Evolutionary conservation across 352 stramenopile species (phyloP).

Genomic region (Phytopythium vexans): DNA sequence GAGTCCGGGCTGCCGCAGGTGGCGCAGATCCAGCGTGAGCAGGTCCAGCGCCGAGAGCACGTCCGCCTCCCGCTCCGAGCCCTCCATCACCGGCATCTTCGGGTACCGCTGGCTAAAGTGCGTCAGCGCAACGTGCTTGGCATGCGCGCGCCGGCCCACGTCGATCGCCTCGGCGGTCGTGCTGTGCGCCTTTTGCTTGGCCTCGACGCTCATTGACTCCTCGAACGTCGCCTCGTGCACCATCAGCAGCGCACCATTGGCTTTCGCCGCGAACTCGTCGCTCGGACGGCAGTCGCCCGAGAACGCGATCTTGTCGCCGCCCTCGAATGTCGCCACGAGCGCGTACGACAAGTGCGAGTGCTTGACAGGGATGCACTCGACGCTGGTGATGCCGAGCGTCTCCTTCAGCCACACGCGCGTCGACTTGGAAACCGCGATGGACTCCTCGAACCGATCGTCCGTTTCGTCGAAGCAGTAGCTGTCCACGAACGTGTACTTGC

Average conservation of each 20-base stretch:
- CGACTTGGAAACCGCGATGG: constrained; percentile 25
- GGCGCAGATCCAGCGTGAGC: constrained; percentile 64
- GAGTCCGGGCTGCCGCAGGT: constrained; percentile 53
- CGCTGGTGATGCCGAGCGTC: constrained; percentile 35
- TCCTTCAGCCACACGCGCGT: constrained; percentile 36
- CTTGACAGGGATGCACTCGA: constrained; percentile 78
- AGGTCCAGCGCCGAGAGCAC: constrained; percentile 76
- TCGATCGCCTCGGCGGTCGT: constrained; percentile 92
- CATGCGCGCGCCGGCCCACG: constrained; percentile 72
- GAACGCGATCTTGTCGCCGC: constrained; percentile 88
- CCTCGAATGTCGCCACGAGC: constrained; percentile 70
- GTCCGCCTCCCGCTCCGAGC: constrained; percentile 21
- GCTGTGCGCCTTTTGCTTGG: constrained; percentile 93
- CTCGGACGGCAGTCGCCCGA: constrained; percentile 95
- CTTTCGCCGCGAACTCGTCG: constrained; percentile 46
- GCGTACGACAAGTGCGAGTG: constrained; percentile 92
- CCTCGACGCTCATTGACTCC: constrained; percentile 90
- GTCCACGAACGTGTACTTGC: constrained; percentile 88
- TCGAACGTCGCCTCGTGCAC: constrained; percentile 99
- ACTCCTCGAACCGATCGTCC: constrained; percentile 23
- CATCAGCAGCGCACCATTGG: constrained; percentile 79
- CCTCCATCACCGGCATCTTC: constrained; percentile 59
- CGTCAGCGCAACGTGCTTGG: constrained; percentile 91
- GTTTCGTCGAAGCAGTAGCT: constrained; percentile 82
- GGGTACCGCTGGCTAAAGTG: constrained; percentile 93